Percentiles rank a stretch among this genome's conserved stretches.
phyloP scores from a whole-genome alignment of 495 filamentous ascomycete genomes.

The Podospora pseudocomata region DNA sequence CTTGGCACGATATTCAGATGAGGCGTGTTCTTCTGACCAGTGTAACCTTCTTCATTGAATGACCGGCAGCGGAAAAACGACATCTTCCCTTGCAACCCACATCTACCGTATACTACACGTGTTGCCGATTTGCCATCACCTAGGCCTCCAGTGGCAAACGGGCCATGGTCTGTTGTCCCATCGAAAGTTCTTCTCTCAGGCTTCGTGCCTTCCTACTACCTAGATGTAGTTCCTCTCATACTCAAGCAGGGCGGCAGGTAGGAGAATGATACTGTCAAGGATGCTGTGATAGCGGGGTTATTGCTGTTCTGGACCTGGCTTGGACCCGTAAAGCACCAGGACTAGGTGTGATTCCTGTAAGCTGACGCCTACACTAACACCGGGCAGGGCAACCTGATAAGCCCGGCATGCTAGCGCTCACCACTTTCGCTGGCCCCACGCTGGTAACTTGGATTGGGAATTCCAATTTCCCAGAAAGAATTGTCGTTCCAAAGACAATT shows the following conservation, averaged over 20 bases:
- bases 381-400: not conserved
- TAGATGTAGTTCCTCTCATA: not conserved
- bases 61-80: not conserved
- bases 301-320: slow-evolving; percentile 8
- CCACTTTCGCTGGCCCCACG: not conserved
- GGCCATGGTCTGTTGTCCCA: not conserved
- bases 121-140: no score
- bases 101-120: no score
- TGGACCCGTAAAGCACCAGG: not conserved
- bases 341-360: not conserved
- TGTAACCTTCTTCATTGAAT: slow-evolving; percentile 9
- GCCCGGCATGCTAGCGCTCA: slow-evolving; percentile 2
- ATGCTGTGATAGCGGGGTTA: not conserved
- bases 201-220: not conserved
- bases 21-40: not conserved
- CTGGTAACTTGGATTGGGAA: not conserved
- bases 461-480: not conserved
- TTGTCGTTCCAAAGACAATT: not conserved
- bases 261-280: not conserved
- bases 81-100: not conserved
- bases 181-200: not conserved
- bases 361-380: slow-evolving; percentile 10
- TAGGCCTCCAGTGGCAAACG: not conserved
- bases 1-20: not conserved
- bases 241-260: not conserved